Evolutionary conservation across 805 yeast genomes (phyloP).

Genomic region (Vanderwaltozyma yarrowii): DNA sequence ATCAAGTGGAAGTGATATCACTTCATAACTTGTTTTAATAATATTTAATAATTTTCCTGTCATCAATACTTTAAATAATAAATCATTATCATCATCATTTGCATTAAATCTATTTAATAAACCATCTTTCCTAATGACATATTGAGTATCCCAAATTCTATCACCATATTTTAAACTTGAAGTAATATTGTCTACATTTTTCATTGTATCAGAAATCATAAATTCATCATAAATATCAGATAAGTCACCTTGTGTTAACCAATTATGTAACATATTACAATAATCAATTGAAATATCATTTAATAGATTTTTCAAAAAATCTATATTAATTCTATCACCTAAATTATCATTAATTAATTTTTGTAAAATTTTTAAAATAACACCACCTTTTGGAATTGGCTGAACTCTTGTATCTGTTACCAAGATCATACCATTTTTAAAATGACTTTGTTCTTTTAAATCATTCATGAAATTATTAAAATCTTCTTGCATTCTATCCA

Average conservation of each 20-base stretch:
- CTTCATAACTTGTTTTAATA: conserved; percentile 25
- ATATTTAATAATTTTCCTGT: conserved; percentile 84
- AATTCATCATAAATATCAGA: conserved; percentile 80
- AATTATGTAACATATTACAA: conserved; percentile 56
- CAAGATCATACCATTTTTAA: conserved; percentile 27
- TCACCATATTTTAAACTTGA: conserved; percentile 33
- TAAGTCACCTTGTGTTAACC: conserved; percentile 69
- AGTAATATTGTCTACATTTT: conserved; percentile 5
- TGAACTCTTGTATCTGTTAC: conserved; percentile 42
- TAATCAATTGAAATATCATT: conserved; percentile 53
- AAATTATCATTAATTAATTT: conserved; percentile 42
- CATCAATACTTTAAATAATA: conserved; percentile 46
- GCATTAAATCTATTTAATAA: conserved; percentile 51
- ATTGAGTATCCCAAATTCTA: conserved; percentile 66
- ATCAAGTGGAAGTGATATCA: conserved; percentile 12
- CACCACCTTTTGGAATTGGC: conserved; percentile 63
- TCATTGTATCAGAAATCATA: conserved; percentile 41
- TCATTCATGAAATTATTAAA: conserved; percentile 36
- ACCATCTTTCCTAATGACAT: conserved; percentile 64
- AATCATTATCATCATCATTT: conserved; percentile 34
- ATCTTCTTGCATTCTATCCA: conserved; percentile 28
- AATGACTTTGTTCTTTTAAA: conserved; percentile 30
- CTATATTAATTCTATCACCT: conserved; percentile 53
- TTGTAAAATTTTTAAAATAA: conserved; percentile 54
- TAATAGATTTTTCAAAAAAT: conserved; percentile 43